phyloP scores from a whole-genome alignment of 495 filamentous ascomycete species.

The Elasticomyces elasticus region DNA sequence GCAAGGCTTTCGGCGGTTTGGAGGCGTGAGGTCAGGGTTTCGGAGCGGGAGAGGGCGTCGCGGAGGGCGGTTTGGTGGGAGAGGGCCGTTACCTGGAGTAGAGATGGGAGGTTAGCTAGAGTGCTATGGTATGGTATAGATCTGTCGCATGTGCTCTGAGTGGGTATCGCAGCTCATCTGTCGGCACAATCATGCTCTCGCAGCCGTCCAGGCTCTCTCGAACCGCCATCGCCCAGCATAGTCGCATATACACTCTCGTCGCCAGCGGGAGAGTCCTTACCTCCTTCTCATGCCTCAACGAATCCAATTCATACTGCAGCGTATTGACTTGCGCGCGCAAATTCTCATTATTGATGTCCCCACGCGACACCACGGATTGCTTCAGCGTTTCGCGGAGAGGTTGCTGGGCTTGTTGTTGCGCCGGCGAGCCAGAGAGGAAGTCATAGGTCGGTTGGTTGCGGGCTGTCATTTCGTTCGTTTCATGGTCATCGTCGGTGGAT shows the following conservation, averaged over 20 bases:
- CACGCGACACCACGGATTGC: conserved; percentile 27
- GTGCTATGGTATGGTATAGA: too few relatives aligned
- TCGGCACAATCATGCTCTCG: too few relatives aligned
- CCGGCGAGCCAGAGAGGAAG: conserved; percentile 43
- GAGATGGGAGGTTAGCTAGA: too few relatives aligned
- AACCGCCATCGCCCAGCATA: too few relatives aligned
- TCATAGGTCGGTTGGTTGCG: conserved; percentile 49
- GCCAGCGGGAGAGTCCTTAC: conserved; percentile 57
- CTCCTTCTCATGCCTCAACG: conserved; percentile 77
- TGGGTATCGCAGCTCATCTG: too few relatives aligned
- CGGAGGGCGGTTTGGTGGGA: conserved; percentile 75
- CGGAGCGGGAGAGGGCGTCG: conserved; percentile 60
- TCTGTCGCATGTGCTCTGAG: too few relatives aligned
- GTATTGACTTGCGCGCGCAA: conserved; percentile 59
- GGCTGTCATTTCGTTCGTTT: conserved; percentile 3
- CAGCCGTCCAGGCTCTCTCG: too few relatives aligned
- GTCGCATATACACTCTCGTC: too few relatives aligned
- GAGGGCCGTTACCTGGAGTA: conserved; percentile 58
- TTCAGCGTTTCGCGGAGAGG: conserved; percentile 32
- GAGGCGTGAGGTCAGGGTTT: conserved; percentile 75
- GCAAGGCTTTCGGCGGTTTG: conserved; percentile 62
- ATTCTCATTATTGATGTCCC: conserved; percentile 48
- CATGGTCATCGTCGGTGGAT: not conserved
- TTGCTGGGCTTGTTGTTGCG: conserved; percentile 27
- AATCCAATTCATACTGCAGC: conserved; percentile 59